phyloP scores from a whole-genome alignment of 176 grass and related monocot species.

The Thalia dealbata region DNA sequence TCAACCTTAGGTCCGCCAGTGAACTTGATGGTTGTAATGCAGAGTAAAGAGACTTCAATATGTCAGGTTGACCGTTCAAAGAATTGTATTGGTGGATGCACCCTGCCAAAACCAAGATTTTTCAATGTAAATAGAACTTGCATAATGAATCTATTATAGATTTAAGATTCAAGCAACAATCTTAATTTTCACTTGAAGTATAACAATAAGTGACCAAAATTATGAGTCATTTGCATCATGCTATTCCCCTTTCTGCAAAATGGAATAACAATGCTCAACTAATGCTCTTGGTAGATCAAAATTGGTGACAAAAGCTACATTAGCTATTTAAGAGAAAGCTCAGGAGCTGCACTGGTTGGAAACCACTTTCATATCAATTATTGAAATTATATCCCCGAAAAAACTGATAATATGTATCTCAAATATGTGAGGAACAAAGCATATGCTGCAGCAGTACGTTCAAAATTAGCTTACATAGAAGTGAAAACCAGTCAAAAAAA shows the following conservation, averaged over 20 bases:
- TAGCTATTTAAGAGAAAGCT: neutral
- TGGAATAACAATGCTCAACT: neutral
- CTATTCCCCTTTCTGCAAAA: neutral
- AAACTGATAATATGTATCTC: neutral
- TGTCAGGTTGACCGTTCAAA: slow-evolving; percentile 72
- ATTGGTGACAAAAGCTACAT: neutral
- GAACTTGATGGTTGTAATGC: slow-evolving; percentile 80
- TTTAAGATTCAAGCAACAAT: neutral
- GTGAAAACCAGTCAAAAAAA: neutral
- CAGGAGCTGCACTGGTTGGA: neutral
- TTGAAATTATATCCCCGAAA: neutral
- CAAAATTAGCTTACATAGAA: too few relatives aligned
- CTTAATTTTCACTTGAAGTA: neutral
- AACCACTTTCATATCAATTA: neutral
- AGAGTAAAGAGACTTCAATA: slow-evolving; percentile 82
- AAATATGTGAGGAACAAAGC: neutral
- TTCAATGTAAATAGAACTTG: slow-evolving; percentile 12
- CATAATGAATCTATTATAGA: slow-evolving; percentile 5
- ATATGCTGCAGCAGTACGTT: neutral
- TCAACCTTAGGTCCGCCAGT: slow-evolving; percentile 66
- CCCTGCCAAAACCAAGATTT: slow-evolving; percentile 42
- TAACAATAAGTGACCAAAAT: neutral
- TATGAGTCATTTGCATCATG: neutral
- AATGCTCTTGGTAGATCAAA: neutral
- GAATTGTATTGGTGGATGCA: slow-evolving; percentile 89